Evolutionary conservation across 768 basidiomycete species (phyloP), one percentile per base, ranked within the genome.

Genomic region (Amanita inopinata): DNA sequence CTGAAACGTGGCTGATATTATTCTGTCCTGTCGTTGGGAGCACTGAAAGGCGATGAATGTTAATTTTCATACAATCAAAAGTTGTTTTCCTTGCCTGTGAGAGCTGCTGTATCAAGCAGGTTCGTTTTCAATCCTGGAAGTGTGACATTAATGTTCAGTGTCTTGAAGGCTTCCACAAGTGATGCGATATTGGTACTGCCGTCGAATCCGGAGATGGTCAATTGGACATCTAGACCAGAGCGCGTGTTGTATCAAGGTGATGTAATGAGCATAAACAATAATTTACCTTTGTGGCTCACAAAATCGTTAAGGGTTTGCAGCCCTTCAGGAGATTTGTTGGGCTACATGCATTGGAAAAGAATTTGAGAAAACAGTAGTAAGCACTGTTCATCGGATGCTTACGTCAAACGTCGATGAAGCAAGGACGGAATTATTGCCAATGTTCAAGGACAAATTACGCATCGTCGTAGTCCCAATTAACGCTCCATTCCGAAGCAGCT

Each of bases 221-320:
- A 58, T 34, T 66, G 57, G 9, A 79, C 76, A 46, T 81, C 79
- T 77, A 40, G 11, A 17, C 5, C 10, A 9, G 32, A 23, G 11
- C 34, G 38, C 25, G 19, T 27, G 41, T 20, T 19, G 22, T 5
- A n/a, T 20, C 3, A 17, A 4, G 24, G 18, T 28, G 3, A n/a
- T 14, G 12, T 11, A 11, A 36, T 45, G 12, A 40, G 1, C 18
- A 8, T 8, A 23, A n/a, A n/a, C n/a, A n/a, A n/a, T n/a, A n/a
- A n/a, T 58, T 27, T 41, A 74, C 78, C 74, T 51, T 68, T 73
- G 38, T 74, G 70, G 10, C 74, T 71, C 33, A 84, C 72, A 52
- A 85, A 86, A 27, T 84, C 73, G 41, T 76, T 70, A 23, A 87
- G 64, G 1, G 82, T 83, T 49, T 78, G 65, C 36, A 65, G 57